These are phyloP conservation scores for Penicillium argentinense DNA, from an alignment of 495 filamentous ascomycete genomes.

Conservation along the genomic window DNA sequence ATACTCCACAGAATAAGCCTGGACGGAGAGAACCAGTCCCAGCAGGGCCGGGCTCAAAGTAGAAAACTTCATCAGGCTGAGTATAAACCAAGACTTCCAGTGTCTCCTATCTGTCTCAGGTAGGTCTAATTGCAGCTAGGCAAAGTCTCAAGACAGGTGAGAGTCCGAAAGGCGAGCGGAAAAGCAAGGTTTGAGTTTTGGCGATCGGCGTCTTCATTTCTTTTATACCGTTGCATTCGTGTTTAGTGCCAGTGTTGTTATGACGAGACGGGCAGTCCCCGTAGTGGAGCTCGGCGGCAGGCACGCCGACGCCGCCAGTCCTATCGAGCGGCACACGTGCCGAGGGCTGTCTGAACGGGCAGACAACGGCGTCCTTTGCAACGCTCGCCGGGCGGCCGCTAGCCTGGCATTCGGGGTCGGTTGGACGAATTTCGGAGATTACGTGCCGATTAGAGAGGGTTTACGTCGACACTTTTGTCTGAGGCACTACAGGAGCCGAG, in stretches of 20 bases:
- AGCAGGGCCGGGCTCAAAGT: conserved; percentile 19
- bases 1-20: conserved; percentile 51
- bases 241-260: too few species aligned
- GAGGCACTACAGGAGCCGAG: neutral
- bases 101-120: too few species aligned
- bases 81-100: too few species aligned
- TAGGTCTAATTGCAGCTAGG: too few species aligned
- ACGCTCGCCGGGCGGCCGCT: too few species aligned
- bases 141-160: too few species aligned
- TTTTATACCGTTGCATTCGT: conserved; percentile 18
- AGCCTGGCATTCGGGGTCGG: too few species aligned
- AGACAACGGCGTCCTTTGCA: too few species aligned
- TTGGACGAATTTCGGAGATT: conserved; percentile 1
- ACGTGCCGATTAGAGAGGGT: neutral
- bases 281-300: neutral
- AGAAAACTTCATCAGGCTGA: conserved; percentile 31
- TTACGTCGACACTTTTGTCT: neutral
- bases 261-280: neutral
- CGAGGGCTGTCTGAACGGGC: neutral
- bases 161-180: too few species aligned
- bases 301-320: conserved; percentile 1
- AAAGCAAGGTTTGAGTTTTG: conserved; percentile 1
- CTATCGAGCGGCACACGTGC: conserved; percentile 17
- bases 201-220: conserved; percentile 13
- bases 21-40: conserved; percentile 20